Base-by-base conservation (phyloP, 2,329 filamentous ascomycete species). In the Trichoderma pleuroti region DNA sequence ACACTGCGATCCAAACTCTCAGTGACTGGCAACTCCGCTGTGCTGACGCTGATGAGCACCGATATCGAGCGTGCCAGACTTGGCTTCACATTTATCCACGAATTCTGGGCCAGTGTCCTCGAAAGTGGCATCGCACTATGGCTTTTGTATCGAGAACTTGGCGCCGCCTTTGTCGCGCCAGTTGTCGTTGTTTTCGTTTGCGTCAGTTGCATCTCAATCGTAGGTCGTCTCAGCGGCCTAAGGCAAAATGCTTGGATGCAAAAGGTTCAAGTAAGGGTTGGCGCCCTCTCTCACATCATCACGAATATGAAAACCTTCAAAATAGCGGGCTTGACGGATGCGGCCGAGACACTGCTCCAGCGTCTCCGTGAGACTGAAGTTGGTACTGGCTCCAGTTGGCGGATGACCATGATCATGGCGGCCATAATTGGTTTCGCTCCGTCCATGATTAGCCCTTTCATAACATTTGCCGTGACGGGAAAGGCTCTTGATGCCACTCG, bases 21-120 rank as follows among this genome's bases (percentile, higher is more conserved):
- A 0, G 74, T 76, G 0, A 75, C 79, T 4, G 79, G 82, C 39
- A 79, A 83, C n/a, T 78, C 80, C 4, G 80, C 82, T 0, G 79
- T 83, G 0, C 72, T 86, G 56, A 85, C 84, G 0, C 77, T 86
- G 4, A 86, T 86, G 84, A 84, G 80, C 69, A 80, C 82, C 4
- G 84, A 86, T 61, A 77, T 85, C 11, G 84, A 85, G 70, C 78
- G 81, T 6, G 80, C 85, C 4, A 74, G 78, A 2, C 57, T 73
- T 0, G 83, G 81, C 0, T 75, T 79, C 5, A 69, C 74, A 4
- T 73, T 69, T 1, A 69, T 83, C 36, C 84, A 85, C 60, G 80
- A 84, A 30, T 70, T 81, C 5, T 84, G 82, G 83, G 81, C 78
- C 0, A 80, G 75, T 49, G 65, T 78, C 0, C 71, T 86, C 1